Evolutionary conservation across 371 early-diverging fungal genomes (phyloP).

Genomic region (Mortierella sp.): DNA sequence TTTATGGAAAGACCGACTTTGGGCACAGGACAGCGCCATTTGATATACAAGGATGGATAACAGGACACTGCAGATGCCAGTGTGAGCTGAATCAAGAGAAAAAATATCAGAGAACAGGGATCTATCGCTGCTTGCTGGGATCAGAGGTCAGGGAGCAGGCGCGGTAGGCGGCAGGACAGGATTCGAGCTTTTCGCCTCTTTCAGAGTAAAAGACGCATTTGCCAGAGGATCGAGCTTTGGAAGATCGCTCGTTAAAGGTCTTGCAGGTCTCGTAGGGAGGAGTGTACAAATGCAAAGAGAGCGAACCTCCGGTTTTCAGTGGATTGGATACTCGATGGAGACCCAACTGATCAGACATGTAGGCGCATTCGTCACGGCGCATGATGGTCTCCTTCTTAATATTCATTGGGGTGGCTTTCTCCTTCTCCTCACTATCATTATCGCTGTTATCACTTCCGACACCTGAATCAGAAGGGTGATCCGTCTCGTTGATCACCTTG

Average conservation of each 20-base stretch:
- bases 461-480: slow-evolving; percentile 36
- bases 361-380: slow-evolving; percentile 78
- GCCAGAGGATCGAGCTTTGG: slow-evolving; percentile 75
- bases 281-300: slow-evolving; percentile 93
- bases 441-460: slow-evolving; percentile 38
- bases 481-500: slow-evolving; percentile 32
- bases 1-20: too few species aligned
- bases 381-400: slow-evolving; percentile 63
- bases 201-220: slow-evolving; percentile 77
- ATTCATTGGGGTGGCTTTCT: slow-evolving; percentile 36
- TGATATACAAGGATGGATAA: neutral
- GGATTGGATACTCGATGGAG: slow-evolving; percentile 90
- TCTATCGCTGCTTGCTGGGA: neutral
- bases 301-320: slow-evolving; percentile 65
- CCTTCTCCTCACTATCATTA: slow-evolving; percentile 14
- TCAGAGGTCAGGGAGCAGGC: slow-evolving; percentile 32
- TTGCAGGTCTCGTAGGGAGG: slow-evolving; percentile 90
- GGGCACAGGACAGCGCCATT: neutral
- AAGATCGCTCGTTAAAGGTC: slow-evolving; percentile 85
- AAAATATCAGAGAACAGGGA: neutral
- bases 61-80: too few species aligned
- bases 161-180: slow-evolving; percentile 41
- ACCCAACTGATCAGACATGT: slow-evolving; percentile 92
- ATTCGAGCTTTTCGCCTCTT: slow-evolving; percentile 60
- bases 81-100: too few species aligned